Evolutionary conservation across 768 basidiomycete species (phyloP), one percentile per base, ranked within the genome.

Genomic region (Tephrocybe rancida): DNA sequence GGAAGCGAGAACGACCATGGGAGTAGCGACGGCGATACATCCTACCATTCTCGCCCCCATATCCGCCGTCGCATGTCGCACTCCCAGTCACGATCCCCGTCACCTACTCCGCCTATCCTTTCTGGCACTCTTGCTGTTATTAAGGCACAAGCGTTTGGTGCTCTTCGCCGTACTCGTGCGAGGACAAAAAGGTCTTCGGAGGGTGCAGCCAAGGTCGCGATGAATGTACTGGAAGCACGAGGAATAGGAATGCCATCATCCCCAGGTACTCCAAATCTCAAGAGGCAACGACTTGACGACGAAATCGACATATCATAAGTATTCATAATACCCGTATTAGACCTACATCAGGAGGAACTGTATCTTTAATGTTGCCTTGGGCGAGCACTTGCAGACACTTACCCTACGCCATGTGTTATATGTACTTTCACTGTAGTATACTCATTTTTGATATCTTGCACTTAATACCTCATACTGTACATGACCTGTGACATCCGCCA

Each of bases 131-230:
- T 94, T 43, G 91, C 92, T 48, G 90, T 93, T 52, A 92, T 94
- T 73, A 94, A 93, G 73, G 91, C 91, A 38, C 90, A 93, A 66
- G 87, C 92, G 34, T 94, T 93, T 66, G 92, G 91, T 27, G 89
- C 89, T 18, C 74, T 92, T 58, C 86, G 91, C 47, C 80, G 91
- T 68, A 88, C 90, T 50, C 83, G 91, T 54, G 78, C 86, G 38
- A 80, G 87, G 56, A 79, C 82, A 46, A 92, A 88, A 75, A 86
- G 83, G 68, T 73, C 83, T 32, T 81, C 87, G 38, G 90, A 90
- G 57, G 85, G 73, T 19, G 76, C 83, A 34, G 83, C 87, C 27
- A 87, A 84, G 56, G 86, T 88, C 56, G 89, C 90, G 3, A 80
- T 89, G 70, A 87, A 91, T 69, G 87, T 89, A n/a, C 74, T 92